Base-by-base conservation (phyloP, 2,329 filamentous ascomycete genomes). In the Ophiostoma tasmaniense region DNA sequence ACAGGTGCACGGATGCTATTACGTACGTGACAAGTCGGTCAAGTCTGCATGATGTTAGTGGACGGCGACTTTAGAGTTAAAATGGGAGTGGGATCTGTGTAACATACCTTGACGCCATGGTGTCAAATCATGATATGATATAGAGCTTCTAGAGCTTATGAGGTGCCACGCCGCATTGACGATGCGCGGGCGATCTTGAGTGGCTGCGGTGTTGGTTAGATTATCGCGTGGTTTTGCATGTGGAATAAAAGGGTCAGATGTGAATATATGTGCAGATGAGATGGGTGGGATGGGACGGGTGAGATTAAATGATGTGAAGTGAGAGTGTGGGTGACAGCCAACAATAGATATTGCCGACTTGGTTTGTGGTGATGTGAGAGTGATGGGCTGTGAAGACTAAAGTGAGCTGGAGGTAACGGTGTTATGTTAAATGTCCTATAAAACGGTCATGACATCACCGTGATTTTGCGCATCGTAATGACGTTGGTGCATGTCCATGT, bases 11-110 rank as follows among this genome's bases (percentile, higher is more conserved):
- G 22, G 37, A 13, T 37, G n/a, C 22, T 52, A 20, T 55, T 55
- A 89, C 90, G 87, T 85, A 93, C 90, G 90, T 93, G 84, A 94
- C 91, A 75, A 94, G 85, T 78, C 91, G 88, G 82, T 93, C 91
- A 76, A 94, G 87, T 85, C 91, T 92, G 25, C 75, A 79, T 77
- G 80, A 73, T 67, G 72, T 75, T 74, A 76, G 76, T 68, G 22
- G 55, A 45, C 20, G 30, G 55, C 13, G 14, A 22, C 6, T 65
- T 6, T 45, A 45, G 17, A n/a, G 20, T 45, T n/a, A 64, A 10
- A 55, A 13, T 0, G 3, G 4, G 22, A 25, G 1, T 2, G 17
- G 13, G 66, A 35, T 22, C 11, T n/a, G 59, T 35, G 17, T n/a
- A 25, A 69, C 52, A 76, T 74, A 84, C 83, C 84, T 85, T 74